These are phyloP conservation scores for Gamsiella multidivaricata DNA, from an alignment of 192 early-diverging fungal genomes.

Conservation along the genomic window DNA sequence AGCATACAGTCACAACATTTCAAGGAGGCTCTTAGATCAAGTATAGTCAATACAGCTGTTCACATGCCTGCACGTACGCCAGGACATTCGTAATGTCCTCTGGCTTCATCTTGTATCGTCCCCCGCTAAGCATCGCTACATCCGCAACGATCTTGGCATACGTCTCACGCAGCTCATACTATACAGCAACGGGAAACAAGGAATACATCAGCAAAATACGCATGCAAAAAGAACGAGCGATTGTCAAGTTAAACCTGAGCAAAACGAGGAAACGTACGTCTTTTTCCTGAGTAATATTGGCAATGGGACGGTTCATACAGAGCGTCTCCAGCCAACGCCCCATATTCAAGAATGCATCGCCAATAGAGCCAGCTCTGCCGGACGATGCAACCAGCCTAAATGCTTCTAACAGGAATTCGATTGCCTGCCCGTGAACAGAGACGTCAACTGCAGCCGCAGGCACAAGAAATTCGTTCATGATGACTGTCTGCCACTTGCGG, in stretches of 20 bases:
- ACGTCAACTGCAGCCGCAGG: constrained; percentile 46
- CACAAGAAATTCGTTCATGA: constrained; percentile 60
- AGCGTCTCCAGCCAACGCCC: constrained; percentile 44
- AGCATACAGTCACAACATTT: neutral
- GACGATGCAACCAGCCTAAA: constrained; percentile 45
- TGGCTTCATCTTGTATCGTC: constrained; percentile 36
- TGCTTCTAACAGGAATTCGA: constrained; percentile 45
- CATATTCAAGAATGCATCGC: constrained; percentile 28
- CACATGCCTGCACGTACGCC: constrained; percentile 33
- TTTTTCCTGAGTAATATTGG: constrained; percentile 14
- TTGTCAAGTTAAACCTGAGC: neutral
- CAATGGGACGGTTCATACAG: constrained; percentile 23
- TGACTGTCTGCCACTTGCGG: constrained; percentile 45
- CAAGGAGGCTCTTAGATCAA: neutral
- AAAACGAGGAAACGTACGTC: constrained; percentile 4
- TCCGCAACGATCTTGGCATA: constrained; percentile 31
- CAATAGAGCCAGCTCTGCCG: constrained; percentile 40
- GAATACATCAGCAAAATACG: neutral
- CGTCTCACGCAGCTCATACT: constrained; percentile 19
- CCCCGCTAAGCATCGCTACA: constrained; percentile 26
- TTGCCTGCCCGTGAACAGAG: constrained; percentile 50
- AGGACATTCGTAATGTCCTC: constrained; percentile 36
- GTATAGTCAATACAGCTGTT: neutral
- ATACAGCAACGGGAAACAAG: neutral
- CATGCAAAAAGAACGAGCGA: neutral